These are phyloP conservation scores for Cordia subcordata DNA, from an alignment of 257 asterid genomes.

Conservation along the genomic window DNA sequence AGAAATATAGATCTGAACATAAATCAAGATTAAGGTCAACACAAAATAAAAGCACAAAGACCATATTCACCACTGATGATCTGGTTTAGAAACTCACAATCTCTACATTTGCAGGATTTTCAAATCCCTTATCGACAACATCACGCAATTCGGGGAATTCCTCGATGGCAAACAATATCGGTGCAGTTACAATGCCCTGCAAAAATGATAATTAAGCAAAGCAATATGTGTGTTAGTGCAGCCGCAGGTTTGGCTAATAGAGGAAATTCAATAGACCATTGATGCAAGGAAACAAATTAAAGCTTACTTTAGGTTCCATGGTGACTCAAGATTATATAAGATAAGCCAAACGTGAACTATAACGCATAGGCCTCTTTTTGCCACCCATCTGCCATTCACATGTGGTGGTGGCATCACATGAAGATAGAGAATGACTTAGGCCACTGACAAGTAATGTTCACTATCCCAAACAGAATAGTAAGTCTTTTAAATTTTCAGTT, in stretches of 20 bases:
- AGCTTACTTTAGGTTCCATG: background rate
- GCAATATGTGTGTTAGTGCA: background rate
- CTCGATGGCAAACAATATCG: conserved; percentile 86
- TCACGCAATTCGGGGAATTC: conserved; percentile 76
- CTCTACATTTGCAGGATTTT: conserved; percentile 65
- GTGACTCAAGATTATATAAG: too few species aligned
- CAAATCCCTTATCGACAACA: conserved; percentile 71
- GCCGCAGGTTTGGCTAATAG: background rate
- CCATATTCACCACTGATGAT: background rate
- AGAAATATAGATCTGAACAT: too few species aligned
- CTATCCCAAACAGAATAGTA: too few species aligned
- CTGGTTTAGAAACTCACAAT: conserved; percentile 44
- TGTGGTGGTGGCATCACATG: too few species aligned
- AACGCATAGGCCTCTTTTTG: too few species aligned
- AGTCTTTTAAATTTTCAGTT: too few species aligned
- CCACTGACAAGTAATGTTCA: too few species aligned
- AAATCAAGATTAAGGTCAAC: too few species aligned
- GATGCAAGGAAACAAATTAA: background rate
- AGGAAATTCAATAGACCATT: background rate
- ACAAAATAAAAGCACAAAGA: background rate
- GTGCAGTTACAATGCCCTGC: conserved; percentile 91
- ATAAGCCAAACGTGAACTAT: too few species aligned
- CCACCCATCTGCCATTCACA: too few species aligned
- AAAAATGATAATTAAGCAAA: conserved; percentile 1
- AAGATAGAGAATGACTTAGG: too few species aligned